Evolutionary conservation across 1,139 yeast species (phyloP), one percentile per base, ranked within the genome.

Genomic region (Zygoascus hellenicus): DNA sequence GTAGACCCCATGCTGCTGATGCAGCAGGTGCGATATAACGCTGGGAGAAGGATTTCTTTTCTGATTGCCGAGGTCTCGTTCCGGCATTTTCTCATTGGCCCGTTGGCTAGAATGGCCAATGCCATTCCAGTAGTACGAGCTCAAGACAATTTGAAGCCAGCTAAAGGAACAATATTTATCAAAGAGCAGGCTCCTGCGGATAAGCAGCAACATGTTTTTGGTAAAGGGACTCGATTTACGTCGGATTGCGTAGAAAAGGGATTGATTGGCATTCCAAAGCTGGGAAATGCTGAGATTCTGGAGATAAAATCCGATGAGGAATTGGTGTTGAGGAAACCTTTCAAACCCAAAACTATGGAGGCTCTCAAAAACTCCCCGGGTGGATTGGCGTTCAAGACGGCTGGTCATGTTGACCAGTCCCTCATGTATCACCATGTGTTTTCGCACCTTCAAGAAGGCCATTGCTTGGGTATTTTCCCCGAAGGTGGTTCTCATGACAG

Each of bases 401-500:
- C 97, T 0, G 82, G 78, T 45, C 85, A 84, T 59, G 83, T 92
- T 47, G 88, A 92, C 66, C 97, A 92, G 66, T 78, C 86, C 33
- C 71, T 74, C 40, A 96, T 92, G 51, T 92, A 87, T 65, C 77
- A 82, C 51, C 74, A 76, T 55, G 97, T 92, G 1, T 92, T 90
- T 63, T 76, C 80, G 46, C 96, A 88, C 64, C 73, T 92, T 54
- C 77, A 86, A 15, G 75, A 78, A 49, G 89, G 92, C 43, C 80
- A 86, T 51, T 86, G 95, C 56, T 71, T 92, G 34, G 98, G 97
- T n/a, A 87, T 92, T 45, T 92, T 90, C 68, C 97, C 97, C 2
- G 97, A 90, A 68, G 97, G 97, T 45, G 97, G 97, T 0, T 86
- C 96, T 14, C 98, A 92, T 59, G 98, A 92, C 64, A 75, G 97